Conservation (phyloP, 495 filamentous ascomycete species). For the Penicillium roqueforti region DNA sequence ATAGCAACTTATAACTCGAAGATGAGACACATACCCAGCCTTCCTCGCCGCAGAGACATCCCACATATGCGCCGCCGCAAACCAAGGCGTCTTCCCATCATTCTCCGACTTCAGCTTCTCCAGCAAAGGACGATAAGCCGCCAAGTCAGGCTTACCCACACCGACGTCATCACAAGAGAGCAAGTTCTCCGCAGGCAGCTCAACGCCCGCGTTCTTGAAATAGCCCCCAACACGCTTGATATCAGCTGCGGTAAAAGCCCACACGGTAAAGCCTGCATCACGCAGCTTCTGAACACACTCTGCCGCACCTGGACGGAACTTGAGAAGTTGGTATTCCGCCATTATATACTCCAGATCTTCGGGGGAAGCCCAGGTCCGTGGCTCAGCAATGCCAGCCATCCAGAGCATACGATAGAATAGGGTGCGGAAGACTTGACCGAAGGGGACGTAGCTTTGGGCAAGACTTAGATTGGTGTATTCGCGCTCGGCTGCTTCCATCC, state of each 20-base stretch:
- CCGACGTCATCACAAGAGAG: conserved; percentile 29
- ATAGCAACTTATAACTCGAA: not conserved
- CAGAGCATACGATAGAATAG: conserved; percentile 38
- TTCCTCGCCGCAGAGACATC: conserved; percentile 34
- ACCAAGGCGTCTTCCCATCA: conserved; percentile 28
- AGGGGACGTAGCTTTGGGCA: conserved; percentile 28
- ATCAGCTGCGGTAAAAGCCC: conserved; percentile 42
- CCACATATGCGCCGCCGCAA: conserved; percentile 39
- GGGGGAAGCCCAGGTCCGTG: conserved; percentile 28
- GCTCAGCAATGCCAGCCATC: conserved; percentile 28
- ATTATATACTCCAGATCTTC: conserved; percentile 30
- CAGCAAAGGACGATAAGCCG: conserved; percentile 25
- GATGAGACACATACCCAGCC: conserved; percentile 22
- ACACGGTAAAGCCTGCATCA: conserved; percentile 38
- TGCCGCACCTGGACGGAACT: conserved; percentile 25
- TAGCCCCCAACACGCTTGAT: conserved; percentile 32
- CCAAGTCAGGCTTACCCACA: conserved; percentile 32
- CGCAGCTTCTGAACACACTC: conserved; percentile 36
- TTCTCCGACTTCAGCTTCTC: conserved; percentile 20
- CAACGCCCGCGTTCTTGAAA: conserved; percentile 31
- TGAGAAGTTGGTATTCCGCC: conserved; percentile 25
- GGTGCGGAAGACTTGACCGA: conserved; percentile 26
- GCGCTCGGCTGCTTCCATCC: conserved; percentile 41
- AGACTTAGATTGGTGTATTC: conserved; percentile 42
- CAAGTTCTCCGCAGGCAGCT: conserved; percentile 35